Evolutionary conservation across 768 basidiomycete species (phyloP).

Genomic region (Psilocybe cubensis): DNA sequence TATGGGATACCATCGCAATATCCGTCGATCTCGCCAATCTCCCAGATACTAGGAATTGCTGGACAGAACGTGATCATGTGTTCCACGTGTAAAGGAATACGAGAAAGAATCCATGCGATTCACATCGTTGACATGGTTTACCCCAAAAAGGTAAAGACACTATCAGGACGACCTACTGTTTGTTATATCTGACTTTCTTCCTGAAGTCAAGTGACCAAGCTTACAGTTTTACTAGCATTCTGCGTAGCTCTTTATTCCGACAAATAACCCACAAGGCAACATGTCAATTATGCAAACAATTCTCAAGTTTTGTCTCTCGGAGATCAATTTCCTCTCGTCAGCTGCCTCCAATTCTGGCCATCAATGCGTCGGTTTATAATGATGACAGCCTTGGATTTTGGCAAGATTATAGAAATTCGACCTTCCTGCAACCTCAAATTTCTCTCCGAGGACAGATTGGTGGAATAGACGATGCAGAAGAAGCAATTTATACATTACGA

Average conservation of each 20-base stretch:
- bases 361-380: slow-evolving; percentile 84
- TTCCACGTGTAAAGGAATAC: slow-evolving; percentile 67
- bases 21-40: slow-evolving; percentile 71
- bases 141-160: slow-evolving; percentile 69
- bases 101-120: slow-evolving; percentile 77
- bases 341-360: slow-evolving; percentile 81
- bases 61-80: slow-evolving; percentile 80
- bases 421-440: slow-evolving; percentile 64
- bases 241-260: slow-evolving; percentile 77
- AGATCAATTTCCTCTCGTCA: slow-evolving; percentile 66
- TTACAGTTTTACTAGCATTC: slow-evolving; percentile 65
- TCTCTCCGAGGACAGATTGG: slow-evolving; percentile 63
- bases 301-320: slow-evolving; percentile 70
- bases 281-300: slow-evolving; percentile 82
- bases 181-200: background rate
- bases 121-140: slow-evolving; percentile 89
- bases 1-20: slow-evolving; percentile 13
- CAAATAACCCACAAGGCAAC: slow-evolving; percentile 86
- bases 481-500: slow-evolving; percentile 69
- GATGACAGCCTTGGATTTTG: slow-evolving; percentile 77
- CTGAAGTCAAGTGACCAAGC: slow-evolving; percentile 18
- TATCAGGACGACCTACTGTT: slow-evolving; percentile 1
- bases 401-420: slow-evolving; percentile 63
- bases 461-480: slow-evolving; percentile 57
- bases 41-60: slow-evolving; percentile 84